Percentiles rank a stretch among this genome's conserved stretches.
These are phyloP conservation scores for Candida xyloterini DNA, from an alignment of 805 yeast species.

Conservation along the genomic window DNA sequence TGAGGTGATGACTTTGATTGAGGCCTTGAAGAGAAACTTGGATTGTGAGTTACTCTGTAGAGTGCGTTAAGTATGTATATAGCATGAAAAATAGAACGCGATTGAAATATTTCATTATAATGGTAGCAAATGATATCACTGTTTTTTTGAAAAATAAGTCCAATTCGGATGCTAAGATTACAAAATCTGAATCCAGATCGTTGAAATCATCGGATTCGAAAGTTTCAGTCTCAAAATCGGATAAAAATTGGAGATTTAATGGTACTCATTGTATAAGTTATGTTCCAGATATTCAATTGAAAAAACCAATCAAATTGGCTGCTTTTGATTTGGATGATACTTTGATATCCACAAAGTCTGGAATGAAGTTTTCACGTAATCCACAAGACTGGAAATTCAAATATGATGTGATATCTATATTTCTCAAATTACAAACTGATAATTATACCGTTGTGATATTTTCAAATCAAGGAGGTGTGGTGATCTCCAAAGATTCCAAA, in stretches of 20 bases:
- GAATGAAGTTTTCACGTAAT: constrained; percentile 51
- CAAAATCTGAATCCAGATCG: not conserved
- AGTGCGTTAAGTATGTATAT: constrained; percentile 31
- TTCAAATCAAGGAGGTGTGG: constrained; percentile 80
- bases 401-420: constrained; percentile 24
- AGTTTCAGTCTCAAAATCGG: not conserved
- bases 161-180: not conserved
- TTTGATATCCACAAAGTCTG: constrained; percentile 62
- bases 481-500: constrained; percentile 36
- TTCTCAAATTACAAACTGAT: constrained; percentile 22
- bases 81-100: constrained; percentile 11
- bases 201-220: not conserved
- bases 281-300: constrained; percentile 1
- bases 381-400: constrained; percentile 75
- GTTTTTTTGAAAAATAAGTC: not conserved
- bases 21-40: constrained; percentile 72
- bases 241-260: constrained; percentile 1
- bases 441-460: constrained; percentile 55
- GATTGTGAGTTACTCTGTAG: constrained; percentile 84
- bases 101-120: not conserved
- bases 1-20: constrained; percentile 69
- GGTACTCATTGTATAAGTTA: constrained; percentile 18
- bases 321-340: constrained; percentile 90
- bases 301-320: constrained; percentile 41
- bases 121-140: not conserved